phyloP scores from a whole-genome alignment of 768 basidiomycete genomes.

The Chalciporus sphaerocephalus region DNA sequence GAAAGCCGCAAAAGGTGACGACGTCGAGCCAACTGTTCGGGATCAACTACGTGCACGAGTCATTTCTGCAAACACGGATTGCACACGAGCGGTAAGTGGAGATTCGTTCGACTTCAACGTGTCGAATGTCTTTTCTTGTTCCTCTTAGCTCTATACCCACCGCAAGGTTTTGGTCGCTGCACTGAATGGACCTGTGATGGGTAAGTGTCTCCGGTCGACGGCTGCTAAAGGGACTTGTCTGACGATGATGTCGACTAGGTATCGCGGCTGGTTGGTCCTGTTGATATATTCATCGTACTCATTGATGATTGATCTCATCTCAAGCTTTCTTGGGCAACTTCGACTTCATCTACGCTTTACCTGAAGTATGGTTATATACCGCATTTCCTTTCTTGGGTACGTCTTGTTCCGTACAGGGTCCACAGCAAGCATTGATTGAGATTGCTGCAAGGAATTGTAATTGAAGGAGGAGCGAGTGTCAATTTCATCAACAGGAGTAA shows the following conservation, averaged over 20 bases:
- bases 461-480: conserved; percentile 68
- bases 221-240: background rate
- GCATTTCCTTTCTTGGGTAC: conserved; percentile 65
- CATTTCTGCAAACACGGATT: conserved; percentile 52
- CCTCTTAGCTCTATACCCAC: conserved; percentile 57
- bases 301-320: background rate
- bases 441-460: conserved; percentile 47
- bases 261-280: conserved; percentile 54
- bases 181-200: conserved; percentile 73
- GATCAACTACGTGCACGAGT: conserved; percentile 45
- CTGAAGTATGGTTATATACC: conserved; percentile 55
- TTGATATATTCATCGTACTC: background rate
- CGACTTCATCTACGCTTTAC: conserved; percentile 68
- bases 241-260: conserved; percentile 35
- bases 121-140: background rate
- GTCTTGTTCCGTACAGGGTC: background rate
- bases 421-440: conserved; percentile 3
- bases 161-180: conserved; percentile 67
- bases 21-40: conserved; percentile 34
- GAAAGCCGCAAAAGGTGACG: conserved; percentile 21
- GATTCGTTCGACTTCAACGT: background rate
- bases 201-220: conserved; percentile 29
- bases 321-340: conserved; percentile 66
- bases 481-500: conserved; percentile 63
- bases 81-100: conserved; percentile 55